Percentiles rank a stretch among this genome's conserved stretches.
Conservation (phyloP, 2,329 filamentous ascomycete genomes). For the Fusarium tupiense region DNA sequence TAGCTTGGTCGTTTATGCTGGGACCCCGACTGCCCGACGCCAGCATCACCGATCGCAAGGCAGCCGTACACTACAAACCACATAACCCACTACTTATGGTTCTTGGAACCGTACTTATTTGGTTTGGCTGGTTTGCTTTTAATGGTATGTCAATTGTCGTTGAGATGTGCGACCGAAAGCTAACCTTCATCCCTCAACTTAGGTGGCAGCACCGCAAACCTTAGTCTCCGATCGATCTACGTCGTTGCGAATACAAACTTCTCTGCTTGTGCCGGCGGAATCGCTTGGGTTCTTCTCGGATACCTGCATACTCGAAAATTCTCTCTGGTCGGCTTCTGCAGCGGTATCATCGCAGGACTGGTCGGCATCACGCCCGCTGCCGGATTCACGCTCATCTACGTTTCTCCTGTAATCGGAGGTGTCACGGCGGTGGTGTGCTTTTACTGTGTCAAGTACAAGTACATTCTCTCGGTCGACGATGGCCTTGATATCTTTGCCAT, state of each 20-base stretch:
- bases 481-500: slow-evolving; percentile 69
- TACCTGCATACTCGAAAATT: slow-evolving; percentile 55
- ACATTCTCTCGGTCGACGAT: slow-evolving; percentile 64
- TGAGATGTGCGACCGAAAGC: not conserved
- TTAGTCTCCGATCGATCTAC: slow-evolving; percentile 62
- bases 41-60: slow-evolving; percentile 24
- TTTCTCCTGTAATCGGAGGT: slow-evolving; percentile 61
- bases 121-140: slow-evolving; percentile 69
- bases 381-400: slow-evolving; percentile 63
- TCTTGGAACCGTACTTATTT: slow-evolving; percentile 71
- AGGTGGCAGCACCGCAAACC: slow-evolving; percentile 57
- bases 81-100: slow-evolving; percentile 73
- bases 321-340: slow-evolving; percentile 48
- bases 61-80: slow-evolving; percentile 54
- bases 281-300: slow-evolving; percentile 64
- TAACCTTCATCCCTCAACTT: not conserved
- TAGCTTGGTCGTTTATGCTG: slow-evolving; percentile 71
- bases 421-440: slow-evolving; percentile 60
- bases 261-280: slow-evolving; percentile 62
- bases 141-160: slow-evolving; percentile 49
- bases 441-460: slow-evolving; percentile 59
- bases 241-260: slow-evolving; percentile 69
- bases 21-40: slow-evolving; percentile 59
- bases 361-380: slow-evolving; percentile 69
- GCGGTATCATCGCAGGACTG: slow-evolving; percentile 64